These are phyloP conservation scores for Aphanomyces cochlioides DNA, from an alignment of 352 stramenopile species.

Conservation along the genomic window DNA sequence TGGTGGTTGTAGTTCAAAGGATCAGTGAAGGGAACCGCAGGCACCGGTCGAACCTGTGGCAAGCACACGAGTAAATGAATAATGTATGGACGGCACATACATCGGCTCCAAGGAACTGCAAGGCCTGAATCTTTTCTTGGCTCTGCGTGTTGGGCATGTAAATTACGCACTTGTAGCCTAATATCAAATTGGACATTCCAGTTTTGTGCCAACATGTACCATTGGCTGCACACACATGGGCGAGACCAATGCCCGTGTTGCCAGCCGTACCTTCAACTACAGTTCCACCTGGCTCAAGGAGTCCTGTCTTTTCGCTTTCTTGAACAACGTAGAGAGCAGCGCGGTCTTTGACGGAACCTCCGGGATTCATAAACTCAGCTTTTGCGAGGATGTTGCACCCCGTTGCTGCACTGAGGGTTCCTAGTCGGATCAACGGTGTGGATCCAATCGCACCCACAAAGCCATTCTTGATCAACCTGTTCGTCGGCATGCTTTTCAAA, in stretches of 20 bases:
- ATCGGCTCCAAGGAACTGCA: slow-evolving; percentile 35
- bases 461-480: slow-evolving; percentile 22
- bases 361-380: slow-evolving; percentile 94
- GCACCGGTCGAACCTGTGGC: slow-evolving; percentile 34
- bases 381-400: slow-evolving; percentile 91
- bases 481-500: background rate
- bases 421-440: slow-evolving; percentile 92
- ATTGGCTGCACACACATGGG: slow-evolving; percentile 37
- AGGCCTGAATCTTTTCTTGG: slow-evolving; percentile 37
- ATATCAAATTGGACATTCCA: too few relatives aligned
- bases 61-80: background rate
- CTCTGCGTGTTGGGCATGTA: slow-evolving; percentile 39
- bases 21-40: slow-evolving; percentile 37
- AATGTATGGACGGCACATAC: slow-evolving; percentile 1
- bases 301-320: slow-evolving; percentile 80
- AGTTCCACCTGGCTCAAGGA: slow-evolving; percentile 89
- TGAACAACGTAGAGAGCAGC: slow-evolving; percentile 86
- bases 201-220: slow-evolving; percentile 5
- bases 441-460: slow-evolving; percentile 71
- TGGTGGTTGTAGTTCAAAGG: slow-evolving; percentile 41
- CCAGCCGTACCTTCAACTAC: slow-evolving; percentile 95
- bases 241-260: slow-evolving; percentile 97
- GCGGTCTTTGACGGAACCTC: slow-evolving; percentile 85
- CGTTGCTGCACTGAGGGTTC: slow-evolving; percentile 47
- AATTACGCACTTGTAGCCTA: slow-evolving; percentile 40